These are phyloP conservation scores for Zygnema cylindricum DNA, from an alignment of 139 green algal genomes.

Conservation along the genomic window DNA sequence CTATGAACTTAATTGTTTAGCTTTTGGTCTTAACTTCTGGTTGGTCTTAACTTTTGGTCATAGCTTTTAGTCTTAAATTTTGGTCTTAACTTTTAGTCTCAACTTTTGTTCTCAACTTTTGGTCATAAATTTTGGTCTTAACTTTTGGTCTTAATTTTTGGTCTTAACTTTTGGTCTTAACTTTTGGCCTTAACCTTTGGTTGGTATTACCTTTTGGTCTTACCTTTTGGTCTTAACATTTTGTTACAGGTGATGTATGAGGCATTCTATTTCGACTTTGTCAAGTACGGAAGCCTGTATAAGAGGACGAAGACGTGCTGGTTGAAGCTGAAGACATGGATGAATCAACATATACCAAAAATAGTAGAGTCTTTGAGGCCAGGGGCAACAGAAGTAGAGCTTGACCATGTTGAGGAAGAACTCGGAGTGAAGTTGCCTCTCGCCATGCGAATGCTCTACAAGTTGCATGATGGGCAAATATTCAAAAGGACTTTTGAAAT, in stretches of 20 bases:
- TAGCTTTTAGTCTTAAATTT: neutral
- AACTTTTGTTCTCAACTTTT: neutral
- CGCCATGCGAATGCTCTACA: constrained; percentile 45
- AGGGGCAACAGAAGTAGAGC: constrained; percentile 34
- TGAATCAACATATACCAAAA: constrained; percentile 28
- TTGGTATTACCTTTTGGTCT: no score
- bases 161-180: neutral
- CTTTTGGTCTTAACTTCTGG: neutral
- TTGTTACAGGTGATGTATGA: constrained; percentile 21
- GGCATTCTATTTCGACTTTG: neutral
- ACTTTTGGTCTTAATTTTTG: no score
- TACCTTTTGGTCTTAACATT: neutral
- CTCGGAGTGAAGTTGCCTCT: constrained; percentile 25
- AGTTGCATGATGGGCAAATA: constrained; percentile 43
- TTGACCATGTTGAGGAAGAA: constrained; percentile 27
- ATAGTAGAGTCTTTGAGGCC: constrained; percentile 18
- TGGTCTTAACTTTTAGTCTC: no score
- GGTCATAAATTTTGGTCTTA: neutral
- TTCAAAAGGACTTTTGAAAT: no score
- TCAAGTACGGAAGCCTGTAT: constrained; percentile 22
- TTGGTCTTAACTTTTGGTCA: neutral
- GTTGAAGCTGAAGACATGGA: constrained; percentile 19
- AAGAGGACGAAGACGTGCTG: constrained; percentile 11
- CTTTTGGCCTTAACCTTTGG: neutral
- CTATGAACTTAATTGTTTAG: neutral